A percentile compares a stretch with the other conserved stretches of the same genome.
Evolutionary conservation across 495 filamentous ascomycete genomes (phyloP).

Genomic region (Penicillium ochrochloron): DNA sequence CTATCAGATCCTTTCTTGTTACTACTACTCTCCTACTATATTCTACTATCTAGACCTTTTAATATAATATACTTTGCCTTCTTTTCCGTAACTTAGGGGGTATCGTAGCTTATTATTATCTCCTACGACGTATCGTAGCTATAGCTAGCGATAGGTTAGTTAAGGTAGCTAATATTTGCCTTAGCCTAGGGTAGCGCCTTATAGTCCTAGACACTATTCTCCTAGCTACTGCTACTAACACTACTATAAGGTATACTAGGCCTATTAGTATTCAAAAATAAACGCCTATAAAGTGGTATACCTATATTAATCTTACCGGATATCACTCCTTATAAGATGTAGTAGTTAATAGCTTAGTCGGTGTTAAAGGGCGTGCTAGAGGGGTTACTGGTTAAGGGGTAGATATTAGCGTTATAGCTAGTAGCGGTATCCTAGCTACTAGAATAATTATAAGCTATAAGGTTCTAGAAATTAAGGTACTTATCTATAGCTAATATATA

Average conservation of each 20-base stretch:
- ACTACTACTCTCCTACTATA: conserved; percentile 89
- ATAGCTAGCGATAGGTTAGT: conserved; percentile 58
- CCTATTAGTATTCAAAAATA: conserved; percentile 73
- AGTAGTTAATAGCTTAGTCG: conserved; percentile 64
- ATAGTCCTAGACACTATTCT: conserved; percentile 81
- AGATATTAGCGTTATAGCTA: conserved; percentile 82
- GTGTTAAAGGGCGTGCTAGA: conserved; percentile 70
- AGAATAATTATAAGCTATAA: conserved; percentile 83
- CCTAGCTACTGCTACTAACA: conserved; percentile 69
- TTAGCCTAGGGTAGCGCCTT: conserved; percentile 57
- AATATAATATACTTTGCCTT: conserved; percentile 70
- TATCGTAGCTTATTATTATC: conserved; percentile 78
- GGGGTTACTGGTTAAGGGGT: conserved; percentile 52
- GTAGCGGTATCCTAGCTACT: conserved; percentile 70
- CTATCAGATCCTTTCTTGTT: conserved; percentile 64
- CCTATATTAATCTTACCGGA: conserved; percentile 76
- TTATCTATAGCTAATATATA: too few relatives aligned
- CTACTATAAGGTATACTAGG: conserved; percentile 69
- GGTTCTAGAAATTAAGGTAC: conserved; percentile 69
- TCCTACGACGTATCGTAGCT: conserved; percentile 62
- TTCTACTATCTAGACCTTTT: conserved; percentile 72
- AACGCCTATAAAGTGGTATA: conserved; percentile 83
- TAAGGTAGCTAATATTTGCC: conserved; percentile 20
- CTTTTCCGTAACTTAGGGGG: conserved; percentile 53
- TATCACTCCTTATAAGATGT: conserved; percentile 63